Evolutionary conservation across 805 yeast species (phyloP), one percentile per base, ranked within the genome.

Genomic region (Metschnikowia continentalis): DNA sequence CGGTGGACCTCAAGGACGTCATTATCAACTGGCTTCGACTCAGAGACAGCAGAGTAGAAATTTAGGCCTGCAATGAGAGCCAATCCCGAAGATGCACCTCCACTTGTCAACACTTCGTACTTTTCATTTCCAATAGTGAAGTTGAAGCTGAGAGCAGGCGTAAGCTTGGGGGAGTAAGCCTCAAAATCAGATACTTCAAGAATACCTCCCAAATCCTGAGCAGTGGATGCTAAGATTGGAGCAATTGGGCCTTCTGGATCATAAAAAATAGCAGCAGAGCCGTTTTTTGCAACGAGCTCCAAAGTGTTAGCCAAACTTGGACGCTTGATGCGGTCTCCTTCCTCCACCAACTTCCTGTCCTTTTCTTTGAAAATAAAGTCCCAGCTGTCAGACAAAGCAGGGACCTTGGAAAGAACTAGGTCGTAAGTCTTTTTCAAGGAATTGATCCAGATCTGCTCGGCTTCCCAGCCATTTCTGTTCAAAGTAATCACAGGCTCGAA

Each of bases 61-160:
- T 82, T 80, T 43, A 92, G 70, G 0, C 95, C 97, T 2, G 90
- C 77, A 14, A 86, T 60, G 44, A 92, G 69, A 0, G 96, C 95
- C 10, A 91, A 79, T 0, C 99, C 99, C 2, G 91, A 81, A 11
- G 94, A 82, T 0, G 91, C 83, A 0, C 96, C 96, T 32, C 76
- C 76, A 15, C 88, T 71, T 0, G 80, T 47, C 81, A 56, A 61
- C 2, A 72, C 51, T n/a, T 64, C 64, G 47, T 60, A 63, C 19
- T 48, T 46, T 6, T 52, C 52, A 7, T 58, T 63, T 2, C 55
- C 48, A 17, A 47, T 47, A 5, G 54, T 45, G 36, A 67, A 58
- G 5, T 57, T 50, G 30, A 67, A 52, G 35, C 57, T 52, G 14
- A 65, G 54, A 3, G 63, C 68, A n/a, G 68, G 60, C 38, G 71